Evolutionary conservation across 129 eudicot genomes (phyloP), one percentile per base, ranked within the genome.

Genomic region (Smallanthus sonchifolius): DNA sequence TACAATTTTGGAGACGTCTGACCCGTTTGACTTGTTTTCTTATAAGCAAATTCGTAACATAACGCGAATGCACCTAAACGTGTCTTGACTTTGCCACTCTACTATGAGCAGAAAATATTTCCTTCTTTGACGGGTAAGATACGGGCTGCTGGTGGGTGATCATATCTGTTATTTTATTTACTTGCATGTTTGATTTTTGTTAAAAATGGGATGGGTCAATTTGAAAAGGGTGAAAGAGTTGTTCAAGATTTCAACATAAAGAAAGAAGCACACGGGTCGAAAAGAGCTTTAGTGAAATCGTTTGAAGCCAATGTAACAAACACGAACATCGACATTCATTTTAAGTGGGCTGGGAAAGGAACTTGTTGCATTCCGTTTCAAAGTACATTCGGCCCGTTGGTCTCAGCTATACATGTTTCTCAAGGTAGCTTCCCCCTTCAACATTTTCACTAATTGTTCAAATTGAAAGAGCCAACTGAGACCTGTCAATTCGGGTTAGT

Each of bases 351-450:
- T 4, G 93, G 93, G 30, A 88, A 76, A 73, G 94, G 94, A 36
- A 88, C 95, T 48, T 88, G 95, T 63, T 88, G 95, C 85, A 86
- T 88, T 52, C 95, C 95, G 6, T 3, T 74, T 38, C 95, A 88
- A 67, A 88, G 95, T 82, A 88, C 95, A 43, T 88, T 65, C 62
- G 95, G 95, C 38, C 91, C 95, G 0, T 67, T 86, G 44, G 82
- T 88, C 60, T 88, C 95, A 11, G 95, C 91, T 47, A 86, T 88
- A 63, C 84, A 81, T 70, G 95, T 88, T 49, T 79, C 85, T 43
- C 81, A 80, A 88, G 95, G 95, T 88, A 51, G 80, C 68, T 60
- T 54, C 6, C 68, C 39, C 65, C 39, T 32, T 60, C 39, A 4
- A 51, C 57, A 15, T 51, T 51, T 51, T 51, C 57, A 51, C 57